Conservation (phyloP, 2,329 filamentous ascomycete genomes). For the Teratosphaeria pseudoeucalypti region DNA sequence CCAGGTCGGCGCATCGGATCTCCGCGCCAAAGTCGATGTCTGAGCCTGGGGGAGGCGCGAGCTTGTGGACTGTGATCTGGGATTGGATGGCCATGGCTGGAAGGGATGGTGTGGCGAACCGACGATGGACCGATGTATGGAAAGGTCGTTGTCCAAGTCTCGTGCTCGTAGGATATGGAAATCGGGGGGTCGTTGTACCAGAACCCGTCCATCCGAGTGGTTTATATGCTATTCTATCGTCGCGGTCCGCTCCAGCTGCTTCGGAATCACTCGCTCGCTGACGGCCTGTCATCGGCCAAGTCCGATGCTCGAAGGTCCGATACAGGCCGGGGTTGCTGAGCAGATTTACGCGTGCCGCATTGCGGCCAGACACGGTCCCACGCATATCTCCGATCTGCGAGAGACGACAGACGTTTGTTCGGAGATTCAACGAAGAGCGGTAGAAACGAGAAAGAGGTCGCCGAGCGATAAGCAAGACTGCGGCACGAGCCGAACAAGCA, state of each 20-base stretch:
- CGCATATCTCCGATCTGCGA: background rate
- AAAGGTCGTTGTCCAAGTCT: background rate
- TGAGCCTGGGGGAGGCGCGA: constrained; percentile 11
- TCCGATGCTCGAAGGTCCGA: background rate
- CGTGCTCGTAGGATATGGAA: background rate
- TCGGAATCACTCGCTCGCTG: background rate
- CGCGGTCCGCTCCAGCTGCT: background rate
- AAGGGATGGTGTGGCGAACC: background rate
- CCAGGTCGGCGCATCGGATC: constrained; percentile 19
- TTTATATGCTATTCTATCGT: background rate
- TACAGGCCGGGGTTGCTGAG: background rate
- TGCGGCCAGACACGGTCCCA: background rate
- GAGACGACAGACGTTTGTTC: background rate
- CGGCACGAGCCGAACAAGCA: background rate
- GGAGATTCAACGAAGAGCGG: background rate
- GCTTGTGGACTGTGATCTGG: constrained; percentile 17
- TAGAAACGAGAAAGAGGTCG: too few species aligned
- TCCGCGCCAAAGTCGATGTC: constrained; percentile 20
- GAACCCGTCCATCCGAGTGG: too few species aligned
- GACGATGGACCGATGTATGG: background rate
- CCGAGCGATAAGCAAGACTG: background rate
- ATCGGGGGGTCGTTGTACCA: background rate
- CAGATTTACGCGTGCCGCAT: background rate
- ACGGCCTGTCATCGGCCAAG: background rate
- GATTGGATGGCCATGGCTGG: constrained; percentile 15